Base-by-base conservation (phyloP, 2,329 filamentous ascomycete genomes). In the Calonectria fujianensis region DNA sequence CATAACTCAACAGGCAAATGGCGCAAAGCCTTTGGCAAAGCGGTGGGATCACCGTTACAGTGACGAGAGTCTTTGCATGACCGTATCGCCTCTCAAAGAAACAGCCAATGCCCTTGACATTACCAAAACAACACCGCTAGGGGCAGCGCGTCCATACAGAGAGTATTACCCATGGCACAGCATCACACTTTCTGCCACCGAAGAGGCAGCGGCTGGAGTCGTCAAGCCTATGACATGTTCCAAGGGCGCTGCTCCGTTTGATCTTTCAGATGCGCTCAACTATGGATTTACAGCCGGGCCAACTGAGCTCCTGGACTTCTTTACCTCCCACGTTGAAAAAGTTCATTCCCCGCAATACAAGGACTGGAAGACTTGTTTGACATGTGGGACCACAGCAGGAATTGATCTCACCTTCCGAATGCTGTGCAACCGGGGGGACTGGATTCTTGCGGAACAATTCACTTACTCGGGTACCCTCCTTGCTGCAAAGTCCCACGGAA, bases 81-180 rank as follows among this genome's bases (percentile, higher is more conserved):
- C 57, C 7, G 41, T 63, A 9, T 63, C 57, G 14, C 57, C 57
- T 41, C 27, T 63, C 3, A 63, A 63, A 18, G 57, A 63, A 41
- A 63, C 57, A 20, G 57, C 57, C 35, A 63, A 63, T n/a, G 57
- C 57, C 7, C 57, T 63, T 20, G 57, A 63, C n/a, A 63, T 63
- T 63, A 13, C 57, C 6, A 63, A 63, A 41, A 63, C 57, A 18
- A 41, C 37, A 2, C 57, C 57, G 41, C 57, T 63, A 1, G 57
- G 57, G 8, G 57, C 57, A 20, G 57, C 57, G 0, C 57, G 57
- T 20, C 57, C 57, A 24, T 18, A 63, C 39, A 41, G 35, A 20
- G 57, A 63, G 18, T 63, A 63, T 20, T 63, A 63, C 9, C 57
- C 57, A 18, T 63, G 57, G 57, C 35, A 63, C 16, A 63, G 57